A percentile compares a stretch with the other conserved stretches of the same genome.
Conservation (phyloP, 2,329 filamentous ascomycete species). For the Epichloe sp. region DNA sequence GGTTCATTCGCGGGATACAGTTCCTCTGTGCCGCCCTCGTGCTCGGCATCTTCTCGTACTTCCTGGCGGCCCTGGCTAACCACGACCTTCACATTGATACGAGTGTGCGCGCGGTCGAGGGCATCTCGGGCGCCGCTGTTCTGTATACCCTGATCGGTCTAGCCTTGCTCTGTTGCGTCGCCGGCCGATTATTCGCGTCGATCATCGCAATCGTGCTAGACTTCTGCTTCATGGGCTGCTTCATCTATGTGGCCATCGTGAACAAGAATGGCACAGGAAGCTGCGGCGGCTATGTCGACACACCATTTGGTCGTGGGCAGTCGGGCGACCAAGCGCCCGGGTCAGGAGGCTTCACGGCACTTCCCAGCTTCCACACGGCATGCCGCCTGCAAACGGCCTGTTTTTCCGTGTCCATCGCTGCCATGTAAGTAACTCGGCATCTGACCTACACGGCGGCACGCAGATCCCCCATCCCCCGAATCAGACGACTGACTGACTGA, state of each 20-base stretch:
- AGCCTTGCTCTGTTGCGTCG: constrained; percentile 65
- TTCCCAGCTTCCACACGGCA: constrained; percentile 37
- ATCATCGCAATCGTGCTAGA: constrained; percentile 64
- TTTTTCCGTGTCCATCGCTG: constrained; percentile 68
- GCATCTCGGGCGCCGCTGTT: constrained; percentile 60
- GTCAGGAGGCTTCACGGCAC: constrained; percentile 30
- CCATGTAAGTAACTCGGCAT: constrained; percentile 39
- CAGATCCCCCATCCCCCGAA: too few species aligned
- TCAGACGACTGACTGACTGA: background rate
- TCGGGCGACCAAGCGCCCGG: constrained; percentile 36
- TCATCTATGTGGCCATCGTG: constrained; percentile 69
- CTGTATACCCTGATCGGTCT: constrained; percentile 64
- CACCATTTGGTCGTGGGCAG: constrained; percentile 54
- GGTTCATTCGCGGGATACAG: constrained; percentile 59
- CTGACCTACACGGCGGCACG: too few species aligned
- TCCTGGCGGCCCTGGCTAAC: constrained; percentile 58
- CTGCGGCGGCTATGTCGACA: constrained; percentile 50
- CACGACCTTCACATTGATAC: constrained; percentile 49
- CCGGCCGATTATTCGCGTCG: constrained; percentile 60
- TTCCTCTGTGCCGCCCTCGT: constrained; percentile 62
- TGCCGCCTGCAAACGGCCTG: constrained; percentile 66
- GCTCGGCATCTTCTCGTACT: constrained; percentile 73
- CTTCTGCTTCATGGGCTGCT: constrained; percentile 59
- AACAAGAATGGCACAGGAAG: constrained; percentile 54
- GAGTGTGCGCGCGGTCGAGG: constrained; percentile 61